These are phyloP conservation scores for Combretum micranthum DNA, from an alignment of 345 rosid species.

Conservation along the genomic window DNA sequence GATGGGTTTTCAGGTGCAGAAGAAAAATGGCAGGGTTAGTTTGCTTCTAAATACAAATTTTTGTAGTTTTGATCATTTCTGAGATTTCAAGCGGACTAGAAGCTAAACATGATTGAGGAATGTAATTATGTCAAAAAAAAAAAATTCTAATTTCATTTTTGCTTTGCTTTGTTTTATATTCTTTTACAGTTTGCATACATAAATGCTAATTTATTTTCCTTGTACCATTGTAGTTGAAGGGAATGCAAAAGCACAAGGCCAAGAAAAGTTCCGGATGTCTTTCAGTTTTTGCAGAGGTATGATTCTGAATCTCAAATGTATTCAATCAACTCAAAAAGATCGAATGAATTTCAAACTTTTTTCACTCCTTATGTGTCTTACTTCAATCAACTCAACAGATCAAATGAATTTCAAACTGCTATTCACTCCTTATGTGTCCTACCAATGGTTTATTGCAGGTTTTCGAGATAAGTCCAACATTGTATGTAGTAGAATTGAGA, in stretches of 20 bases:
- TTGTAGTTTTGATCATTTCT: background rate
- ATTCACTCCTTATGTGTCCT: background rate
- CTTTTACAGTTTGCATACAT: background rate
- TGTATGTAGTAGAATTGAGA: constrained; percentile 76
- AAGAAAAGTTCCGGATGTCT: constrained; percentile 49
- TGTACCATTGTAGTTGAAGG: constrained; percentile 44
- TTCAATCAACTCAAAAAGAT: too few relatives aligned
- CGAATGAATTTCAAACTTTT: background rate
- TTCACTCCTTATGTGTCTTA: background rate
- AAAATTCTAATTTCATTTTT: background rate
- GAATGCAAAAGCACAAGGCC: constrained; percentile 49
- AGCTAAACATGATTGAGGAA: too few relatives aligned
- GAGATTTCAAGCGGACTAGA: too few relatives aligned
- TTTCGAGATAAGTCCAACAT: constrained; percentile 71
- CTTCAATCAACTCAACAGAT: background rate
- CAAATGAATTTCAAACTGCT: background rate
- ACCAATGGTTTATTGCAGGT: constrained; percentile 33
- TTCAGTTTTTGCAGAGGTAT: constrained; percentile 81
- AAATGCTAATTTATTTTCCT: background rate
- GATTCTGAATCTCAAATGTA: background rate
- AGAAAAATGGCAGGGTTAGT: constrained; percentile 71
- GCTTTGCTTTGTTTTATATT: background rate
- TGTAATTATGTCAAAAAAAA: too few relatives aligned
- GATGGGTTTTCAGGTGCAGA: constrained; percentile 86
- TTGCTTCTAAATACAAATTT: background rate